Evolutionary conservation across 306 rosid species (phyloP).

Genomic region (Aeschynomene evenia): DNA sequence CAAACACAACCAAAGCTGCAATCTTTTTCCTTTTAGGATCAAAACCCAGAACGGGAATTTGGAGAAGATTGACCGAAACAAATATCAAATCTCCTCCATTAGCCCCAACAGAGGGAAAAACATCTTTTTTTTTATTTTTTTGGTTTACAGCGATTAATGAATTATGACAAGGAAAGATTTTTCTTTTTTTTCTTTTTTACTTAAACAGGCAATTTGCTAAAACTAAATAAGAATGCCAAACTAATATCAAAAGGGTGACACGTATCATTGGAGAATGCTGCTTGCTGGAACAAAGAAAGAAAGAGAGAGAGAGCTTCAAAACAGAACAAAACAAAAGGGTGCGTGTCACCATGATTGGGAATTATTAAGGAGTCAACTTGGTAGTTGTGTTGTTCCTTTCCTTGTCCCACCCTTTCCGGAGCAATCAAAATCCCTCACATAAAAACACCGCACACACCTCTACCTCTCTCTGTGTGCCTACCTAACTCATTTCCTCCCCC

Average conservation of each 20-base stretch:
- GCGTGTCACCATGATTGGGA: conserved; percentile 60
- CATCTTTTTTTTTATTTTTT: too few species aligned
- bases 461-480: background rate
- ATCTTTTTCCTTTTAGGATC: background rate
- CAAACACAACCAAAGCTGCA: conserved; percentile 8
- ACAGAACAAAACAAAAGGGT: conserved; percentile 45
- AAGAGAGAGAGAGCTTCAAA: conserved; percentile 9
- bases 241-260: background rate
- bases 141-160: conserved; percentile 20
- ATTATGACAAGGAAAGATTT: background rate
- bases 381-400: conserved; percentile 47
- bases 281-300: conserved; percentile 26
- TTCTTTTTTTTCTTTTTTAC: background rate
- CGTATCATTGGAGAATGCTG: conserved; percentile 25
- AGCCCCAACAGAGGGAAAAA: conserved; percentile 24
- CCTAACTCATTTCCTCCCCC: background rate
- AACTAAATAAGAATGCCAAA: conserved; percentile 22
- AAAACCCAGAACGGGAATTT: conserved; percentile 27
- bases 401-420: conserved; percentile 34
- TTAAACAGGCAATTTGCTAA: conserved; percentile 35
- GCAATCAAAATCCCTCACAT: background rate
- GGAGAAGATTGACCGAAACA: conserved; percentile 28
- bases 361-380: conserved; percentile 63
- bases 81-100: conserved; percentile 31
- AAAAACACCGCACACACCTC: conserved; percentile 17